These are phyloP conservation scores for Pleurozium schreberi DNA, from an alignment of 225 moss, liverwort and hornwort genomes.

Conservation along the genomic window DNA sequence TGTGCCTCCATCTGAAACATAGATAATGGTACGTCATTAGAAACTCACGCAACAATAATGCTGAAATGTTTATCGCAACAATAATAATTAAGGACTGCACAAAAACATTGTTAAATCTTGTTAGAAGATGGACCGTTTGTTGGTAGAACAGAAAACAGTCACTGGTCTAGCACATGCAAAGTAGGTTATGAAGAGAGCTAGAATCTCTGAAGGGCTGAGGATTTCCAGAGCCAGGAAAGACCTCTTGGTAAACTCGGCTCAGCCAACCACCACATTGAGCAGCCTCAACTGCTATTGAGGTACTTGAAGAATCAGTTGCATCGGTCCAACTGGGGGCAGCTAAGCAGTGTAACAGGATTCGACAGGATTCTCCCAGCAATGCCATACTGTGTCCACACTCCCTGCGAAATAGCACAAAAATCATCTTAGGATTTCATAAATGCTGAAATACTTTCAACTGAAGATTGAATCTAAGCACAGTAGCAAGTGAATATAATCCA, in stretches of 20 bases:
- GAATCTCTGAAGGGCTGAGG: background rate
- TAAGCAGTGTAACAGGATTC: constrained; percentile 65
- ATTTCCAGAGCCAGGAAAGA: background rate
- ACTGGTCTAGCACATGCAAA: background rate
- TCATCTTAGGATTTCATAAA: background rate
- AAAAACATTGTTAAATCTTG: background rate
- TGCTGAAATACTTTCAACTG: background rate
- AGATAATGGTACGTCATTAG: background rate
- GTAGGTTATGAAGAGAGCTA: background rate
- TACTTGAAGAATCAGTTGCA: constrained; percentile 8
- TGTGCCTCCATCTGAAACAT: constrained; percentile 79
- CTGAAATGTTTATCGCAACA: background rate
- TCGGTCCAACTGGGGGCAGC: constrained; percentile 47
- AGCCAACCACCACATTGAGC: constrained; percentile 81
- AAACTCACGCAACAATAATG: background rate
- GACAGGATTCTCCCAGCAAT: constrained; percentile 76
- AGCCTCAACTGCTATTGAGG: constrained; percentile 27
- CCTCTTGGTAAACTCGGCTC: constrained; percentile 93
- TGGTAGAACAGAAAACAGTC: background rate
- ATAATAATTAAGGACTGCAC: background rate
- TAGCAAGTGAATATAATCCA: background rate
- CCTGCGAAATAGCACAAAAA: constrained; percentile 28
- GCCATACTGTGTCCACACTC: constrained; percentile 87
- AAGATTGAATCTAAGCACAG: background rate
- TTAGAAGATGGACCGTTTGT: background rate